Conservation (phyloP, 78 protist species). For the Tieghemostelium lacteum region DNA sequence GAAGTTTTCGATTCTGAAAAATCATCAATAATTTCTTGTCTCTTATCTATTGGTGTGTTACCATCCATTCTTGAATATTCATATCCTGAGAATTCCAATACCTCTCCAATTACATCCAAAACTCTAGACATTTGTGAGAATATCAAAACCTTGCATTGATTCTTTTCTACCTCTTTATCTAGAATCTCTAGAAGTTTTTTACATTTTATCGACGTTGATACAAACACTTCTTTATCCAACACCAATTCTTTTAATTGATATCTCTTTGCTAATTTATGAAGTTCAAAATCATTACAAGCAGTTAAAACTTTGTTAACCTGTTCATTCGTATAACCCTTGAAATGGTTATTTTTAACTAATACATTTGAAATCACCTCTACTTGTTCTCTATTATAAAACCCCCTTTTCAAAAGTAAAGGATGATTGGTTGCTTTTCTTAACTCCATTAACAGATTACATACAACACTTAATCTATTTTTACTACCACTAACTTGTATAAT, state of each 20-base stretch:
- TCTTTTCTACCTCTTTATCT: constrained; percentile 76
- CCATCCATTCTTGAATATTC: constrained; percentile 97
- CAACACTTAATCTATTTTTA: constrained; percentile 57
- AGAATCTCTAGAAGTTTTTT: constrained; percentile 75
- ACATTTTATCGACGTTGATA: not conserved
- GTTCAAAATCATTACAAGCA: no score
- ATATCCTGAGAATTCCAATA: constrained; percentile 86
- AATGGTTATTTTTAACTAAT: not conserved
- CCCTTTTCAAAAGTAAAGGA: constrained; percentile 94
- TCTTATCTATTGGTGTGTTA: constrained; percentile 88
- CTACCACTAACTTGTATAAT: no score
- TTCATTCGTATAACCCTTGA: not conserved
- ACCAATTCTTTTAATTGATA: no score
- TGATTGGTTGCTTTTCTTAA: constrained; percentile 97
- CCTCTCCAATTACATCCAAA: constrained; percentile 96
- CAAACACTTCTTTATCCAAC: not conserved
- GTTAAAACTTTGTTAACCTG: not conserved
- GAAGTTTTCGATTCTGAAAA: constrained; percentile 89
- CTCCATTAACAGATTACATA: constrained; percentile 94
- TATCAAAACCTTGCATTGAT: constrained; percentile 88
- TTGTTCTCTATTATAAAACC: constrained; percentile 63
- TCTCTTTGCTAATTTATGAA: no score
- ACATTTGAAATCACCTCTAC: not conserved
- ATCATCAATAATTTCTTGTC: constrained; percentile 91
- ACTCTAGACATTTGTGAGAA: constrained; percentile 96